These are phyloP conservation scores for Coniochaeta sp. DNA, from an alignment of 2,329 filamentous ascomycete species.

Conservation along the genomic window DNA sequence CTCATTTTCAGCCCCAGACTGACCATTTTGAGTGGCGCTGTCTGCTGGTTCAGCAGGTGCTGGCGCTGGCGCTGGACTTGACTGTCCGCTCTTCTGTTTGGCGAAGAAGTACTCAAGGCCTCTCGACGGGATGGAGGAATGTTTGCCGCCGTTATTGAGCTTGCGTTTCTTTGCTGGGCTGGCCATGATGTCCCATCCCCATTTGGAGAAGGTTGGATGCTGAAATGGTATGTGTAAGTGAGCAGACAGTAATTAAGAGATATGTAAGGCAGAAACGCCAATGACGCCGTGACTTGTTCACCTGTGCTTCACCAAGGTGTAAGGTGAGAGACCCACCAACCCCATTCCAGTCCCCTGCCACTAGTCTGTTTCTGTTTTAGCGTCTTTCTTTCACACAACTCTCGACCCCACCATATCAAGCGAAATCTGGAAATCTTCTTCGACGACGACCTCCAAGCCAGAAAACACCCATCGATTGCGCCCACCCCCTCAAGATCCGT, in stretches of 20 bases:
- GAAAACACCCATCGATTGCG: too few relatives aligned
- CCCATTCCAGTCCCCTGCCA: too few relatives aligned
- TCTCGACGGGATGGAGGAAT: conserved; percentile 36
- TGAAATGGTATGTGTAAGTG: neutral
- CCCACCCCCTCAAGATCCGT: neutral
- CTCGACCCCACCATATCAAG: neutral
- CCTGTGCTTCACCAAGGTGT: neutral
- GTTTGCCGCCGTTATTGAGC: conserved; percentile 55
- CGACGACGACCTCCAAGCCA: conserved; percentile 3
- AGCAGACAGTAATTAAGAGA: neutral
- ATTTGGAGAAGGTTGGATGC: neutral
- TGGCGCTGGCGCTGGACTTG: conserved; percentile 12
- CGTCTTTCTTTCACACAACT: neutral
- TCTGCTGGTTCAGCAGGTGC: conserved; percentile 8
- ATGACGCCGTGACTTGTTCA: neutral
- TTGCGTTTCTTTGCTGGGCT: conserved; percentile 81
- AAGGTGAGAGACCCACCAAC: too few relatives aligned
- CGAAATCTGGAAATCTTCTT: neutral
- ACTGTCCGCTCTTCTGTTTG: conserved; percentile 42
- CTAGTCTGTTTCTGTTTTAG: neutral
- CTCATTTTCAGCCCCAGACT: conserved; percentile 1
- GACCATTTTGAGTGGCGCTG: neutral
- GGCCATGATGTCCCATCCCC: conserved; percentile 40
- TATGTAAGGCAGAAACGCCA: neutral
- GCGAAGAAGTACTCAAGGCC: conserved; percentile 84